These are phyloP conservation scores for Apiospora malaysiana DNA, from an alignment of 2,329 filamentous ascomycete species.

Conservation along the genomic window DNA sequence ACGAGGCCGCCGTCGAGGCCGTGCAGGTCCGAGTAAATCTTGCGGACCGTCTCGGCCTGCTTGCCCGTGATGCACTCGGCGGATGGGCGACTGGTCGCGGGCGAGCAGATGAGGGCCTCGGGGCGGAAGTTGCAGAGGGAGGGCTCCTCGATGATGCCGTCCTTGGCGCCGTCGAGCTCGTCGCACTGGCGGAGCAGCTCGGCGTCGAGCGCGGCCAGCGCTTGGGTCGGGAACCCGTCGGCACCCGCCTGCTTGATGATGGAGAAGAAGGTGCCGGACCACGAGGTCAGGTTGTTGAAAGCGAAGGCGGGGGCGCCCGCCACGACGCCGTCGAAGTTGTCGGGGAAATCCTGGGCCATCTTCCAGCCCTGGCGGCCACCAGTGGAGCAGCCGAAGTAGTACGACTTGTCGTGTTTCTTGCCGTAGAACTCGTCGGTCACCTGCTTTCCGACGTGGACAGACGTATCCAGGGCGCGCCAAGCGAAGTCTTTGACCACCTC, in stretches of 20 bases:
- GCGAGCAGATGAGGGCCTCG: constrained; percentile 40
- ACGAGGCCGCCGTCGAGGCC: constrained; percentile 45
- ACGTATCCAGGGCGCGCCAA: constrained; percentile 54
- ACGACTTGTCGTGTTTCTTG: constrained; percentile 46
- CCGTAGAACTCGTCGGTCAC: constrained; percentile 56
- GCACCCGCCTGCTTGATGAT: constrained; percentile 42
- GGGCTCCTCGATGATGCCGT: constrained; percentile 48
- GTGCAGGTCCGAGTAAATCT: constrained; percentile 23
- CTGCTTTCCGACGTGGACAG: constrained; percentile 53
- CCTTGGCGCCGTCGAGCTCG: constrained; percentile 45
- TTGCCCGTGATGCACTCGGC: constrained; percentile 22
- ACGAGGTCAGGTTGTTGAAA: constrained; percentile 42
- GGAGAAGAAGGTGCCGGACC: constrained; percentile 51
- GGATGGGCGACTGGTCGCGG: constrained; percentile 31
- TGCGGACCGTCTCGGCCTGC: constrained; percentile 27
- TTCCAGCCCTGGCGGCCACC: constrained; percentile 65
- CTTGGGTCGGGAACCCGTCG: constrained; percentile 35
- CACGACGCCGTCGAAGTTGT: constrained; percentile 64
- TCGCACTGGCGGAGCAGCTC: constrained; percentile 46
- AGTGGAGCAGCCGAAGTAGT: constrained; percentile 64
- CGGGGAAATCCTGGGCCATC: constrained; percentile 57
- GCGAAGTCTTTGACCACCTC: constrained; percentile 44
- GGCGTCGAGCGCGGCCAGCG: constrained; percentile 41
- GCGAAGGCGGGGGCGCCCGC: constrained; percentile 52
- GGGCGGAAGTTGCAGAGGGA: constrained; percentile 43